Evolutionary conservation across 2,329 filamentous ascomycete species (phyloP).

Genomic region (Colletotrichum viniferum): DNA sequence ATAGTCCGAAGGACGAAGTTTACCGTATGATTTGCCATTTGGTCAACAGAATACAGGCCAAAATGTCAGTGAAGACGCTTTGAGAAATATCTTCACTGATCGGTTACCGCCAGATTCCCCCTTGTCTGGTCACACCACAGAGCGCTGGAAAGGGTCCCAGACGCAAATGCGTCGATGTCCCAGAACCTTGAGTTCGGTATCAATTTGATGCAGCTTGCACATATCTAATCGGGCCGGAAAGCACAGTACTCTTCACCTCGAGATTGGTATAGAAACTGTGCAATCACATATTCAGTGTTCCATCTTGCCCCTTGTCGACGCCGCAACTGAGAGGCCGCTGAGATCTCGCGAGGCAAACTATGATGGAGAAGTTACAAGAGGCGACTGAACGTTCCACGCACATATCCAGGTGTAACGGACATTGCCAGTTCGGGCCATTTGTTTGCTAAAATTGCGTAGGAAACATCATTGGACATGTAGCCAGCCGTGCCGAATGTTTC

Average conservation of each 20-base stretch:
- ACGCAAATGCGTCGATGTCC: not conserved
- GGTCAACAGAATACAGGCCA: not conserved
- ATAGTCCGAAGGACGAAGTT: not conserved
- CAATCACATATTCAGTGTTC: not conserved
- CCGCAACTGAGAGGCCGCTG: not conserved
- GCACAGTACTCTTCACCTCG: not conserved
- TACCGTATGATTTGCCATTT: not conserved
- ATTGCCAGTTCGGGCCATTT: not conserved
- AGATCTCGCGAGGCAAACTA: not conserved
- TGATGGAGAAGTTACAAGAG: not conserved
- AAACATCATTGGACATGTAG: not conserved
- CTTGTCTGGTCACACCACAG: not conserved
- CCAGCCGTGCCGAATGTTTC: not conserved
- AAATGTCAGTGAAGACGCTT: not conserved
- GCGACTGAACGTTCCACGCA: slow-evolving; percentile 1
- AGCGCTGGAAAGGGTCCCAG: not conserved
- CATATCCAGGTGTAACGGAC: not conserved
- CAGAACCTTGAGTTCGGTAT: slow-evolving; percentile 5
- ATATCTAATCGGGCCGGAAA: not conserved
- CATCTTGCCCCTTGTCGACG: not conserved
- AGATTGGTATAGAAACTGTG: not conserved
- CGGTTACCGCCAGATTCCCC: not conserved
- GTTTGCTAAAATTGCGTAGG: not conserved
- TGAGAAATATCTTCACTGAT: not conserved
- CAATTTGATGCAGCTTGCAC: not conserved